Evolutionary conservation across 176 grass and related monocot species (phyloP).

Genomic region (Triticum turgidum): DNA sequence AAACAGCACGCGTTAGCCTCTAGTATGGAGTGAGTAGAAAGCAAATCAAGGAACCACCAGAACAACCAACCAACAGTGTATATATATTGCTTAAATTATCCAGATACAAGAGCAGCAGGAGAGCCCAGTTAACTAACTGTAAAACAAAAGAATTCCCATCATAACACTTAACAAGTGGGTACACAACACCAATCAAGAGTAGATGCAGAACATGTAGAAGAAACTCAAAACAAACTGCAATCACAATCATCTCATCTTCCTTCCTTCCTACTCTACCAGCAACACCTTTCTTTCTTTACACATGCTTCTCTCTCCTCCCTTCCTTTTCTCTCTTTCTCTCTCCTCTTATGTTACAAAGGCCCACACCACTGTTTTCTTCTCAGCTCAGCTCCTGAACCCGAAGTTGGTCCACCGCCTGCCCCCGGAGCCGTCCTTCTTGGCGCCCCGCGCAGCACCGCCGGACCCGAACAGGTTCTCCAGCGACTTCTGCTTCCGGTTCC

Average conservation of each 20-base stretch:
- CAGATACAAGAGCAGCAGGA: constrained; percentile 7
- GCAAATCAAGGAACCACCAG: constrained; percentile 18
- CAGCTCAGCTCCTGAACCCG: constrained; percentile 66
- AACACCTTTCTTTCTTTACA: constrained; percentile 56
- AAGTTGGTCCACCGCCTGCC: constrained; percentile 86
- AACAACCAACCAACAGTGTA: constrained; percentile 27
- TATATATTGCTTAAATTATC: background rate
- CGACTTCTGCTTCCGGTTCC: constrained; percentile 86
- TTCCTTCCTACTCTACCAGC: constrained; percentile 48
- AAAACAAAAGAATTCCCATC: background rate
- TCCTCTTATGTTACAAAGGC: constrained; percentile 55
- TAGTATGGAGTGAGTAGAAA: background rate
- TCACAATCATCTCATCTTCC: constrained; percentile 37
- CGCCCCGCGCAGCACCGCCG: constrained; percentile 28
- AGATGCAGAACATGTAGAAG: constrained; percentile 36
- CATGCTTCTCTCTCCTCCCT: constrained; percentile 3
- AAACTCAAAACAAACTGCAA: constrained; percentile 31
- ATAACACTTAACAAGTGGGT: background rate
- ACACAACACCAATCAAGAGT: background rate
- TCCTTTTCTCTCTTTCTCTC: background rate
- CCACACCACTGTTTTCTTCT: background rate
- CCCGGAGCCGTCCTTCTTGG: constrained; percentile 69
- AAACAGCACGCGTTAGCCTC: no score
- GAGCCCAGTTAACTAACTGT: constrained; percentile 14
- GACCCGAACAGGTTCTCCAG: constrained; percentile 70